A percentile compares a stretch with the other conserved stretches of the same genome.
Conservation (phyloP, 441 rosid species). For the Populus tomentosa region DNA sequence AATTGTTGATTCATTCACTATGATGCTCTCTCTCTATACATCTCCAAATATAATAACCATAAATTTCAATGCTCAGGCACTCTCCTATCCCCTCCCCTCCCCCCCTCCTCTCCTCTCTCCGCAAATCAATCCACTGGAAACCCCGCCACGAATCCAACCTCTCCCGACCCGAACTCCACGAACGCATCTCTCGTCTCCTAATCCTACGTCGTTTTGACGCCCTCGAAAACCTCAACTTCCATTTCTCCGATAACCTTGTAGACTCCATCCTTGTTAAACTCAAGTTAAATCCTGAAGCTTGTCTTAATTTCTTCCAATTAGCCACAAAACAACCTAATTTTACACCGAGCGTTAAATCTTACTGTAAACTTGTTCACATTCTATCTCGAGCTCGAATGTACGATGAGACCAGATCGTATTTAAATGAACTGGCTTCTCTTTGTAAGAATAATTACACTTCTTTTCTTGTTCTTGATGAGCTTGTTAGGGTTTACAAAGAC, state of each 20-base stretch:
- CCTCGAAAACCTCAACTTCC: conserved; percentile 44
- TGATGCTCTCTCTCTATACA: neutral
- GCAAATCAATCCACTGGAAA: conserved; percentile 45
- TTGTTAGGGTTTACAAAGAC: conserved; percentile 46
- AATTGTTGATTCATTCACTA: no score
- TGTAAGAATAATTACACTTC: conserved; percentile 43
- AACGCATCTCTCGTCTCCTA: conserved; percentile 67
- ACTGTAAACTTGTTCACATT: conserved; percentile 70
- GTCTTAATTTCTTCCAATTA: conserved; percentile 52
- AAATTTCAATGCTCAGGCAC: conserved; percentile 24
- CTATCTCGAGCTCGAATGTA: conserved; percentile 71
- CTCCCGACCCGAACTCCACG: conserved; percentile 50
- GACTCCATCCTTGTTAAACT: conserved; percentile 54
- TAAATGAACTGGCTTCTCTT: conserved; percentile 44
- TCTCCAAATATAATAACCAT: neutral
- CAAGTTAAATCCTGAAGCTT: conserved; percentile 57
- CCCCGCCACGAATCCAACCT: conserved; percentile 55
- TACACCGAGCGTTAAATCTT: conserved; percentile 51
- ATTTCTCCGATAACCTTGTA: conserved; percentile 65
- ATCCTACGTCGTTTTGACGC: conserved; percentile 61
- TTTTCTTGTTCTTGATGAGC: conserved; percentile 56
- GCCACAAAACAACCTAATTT: conserved; percentile 55
- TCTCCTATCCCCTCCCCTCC: conserved; percentile 19
- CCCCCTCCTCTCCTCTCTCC: conserved; percentile 9
- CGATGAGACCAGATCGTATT: conserved; percentile 47